These are phyloP conservation scores for Saturnispora saitoi DNA, from an alignment of 805 yeast species.

Conservation along the genomic window DNA sequence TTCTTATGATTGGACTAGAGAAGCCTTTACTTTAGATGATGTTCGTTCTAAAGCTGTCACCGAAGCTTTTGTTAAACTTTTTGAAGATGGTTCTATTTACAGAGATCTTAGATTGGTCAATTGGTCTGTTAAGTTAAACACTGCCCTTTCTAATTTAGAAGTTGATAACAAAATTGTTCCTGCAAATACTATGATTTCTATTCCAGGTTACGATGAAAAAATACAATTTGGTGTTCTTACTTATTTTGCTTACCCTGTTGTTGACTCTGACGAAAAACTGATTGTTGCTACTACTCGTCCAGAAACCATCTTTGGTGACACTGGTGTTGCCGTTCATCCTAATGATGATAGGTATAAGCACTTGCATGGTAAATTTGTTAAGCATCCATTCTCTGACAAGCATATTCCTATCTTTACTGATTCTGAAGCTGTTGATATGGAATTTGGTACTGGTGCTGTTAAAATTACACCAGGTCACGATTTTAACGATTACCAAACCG, in stretches of 20 bases:
- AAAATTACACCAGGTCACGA: conserved; percentile 99
- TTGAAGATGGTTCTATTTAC: conserved; percentile 92
- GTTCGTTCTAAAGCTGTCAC: conserved; percentile 68
- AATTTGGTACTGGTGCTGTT: conserved; percentile 99
- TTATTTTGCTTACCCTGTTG: conserved; percentile 88
- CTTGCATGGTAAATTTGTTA: conserved; percentile 85
- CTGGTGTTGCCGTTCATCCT: conserved; percentile 97
- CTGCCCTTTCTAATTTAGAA: conserved; percentile 93
- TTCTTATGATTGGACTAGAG: conserved; percentile 93
- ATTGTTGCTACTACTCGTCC: conserved; percentile 98
- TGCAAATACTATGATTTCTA: conserved; percentile 70
- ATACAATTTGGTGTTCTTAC: conserved; percentile 96
- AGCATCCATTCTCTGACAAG: conserved; percentile 85
- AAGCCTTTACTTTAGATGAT: conserved; percentile 87
- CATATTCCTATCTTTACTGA: conserved; percentile 84
- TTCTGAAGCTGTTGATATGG: conserved; percentile 95
- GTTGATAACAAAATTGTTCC: conserved; percentile 86
- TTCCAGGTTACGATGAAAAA: conserved; percentile 85
- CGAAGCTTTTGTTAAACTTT: conserved; percentile 85
- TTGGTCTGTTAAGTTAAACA: conserved; percentile 92
- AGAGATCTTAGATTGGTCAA: conserved; percentile 89
- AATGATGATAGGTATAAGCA: conserved; percentile 88
- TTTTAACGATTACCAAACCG: conserved; percentile 91
- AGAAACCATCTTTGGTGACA: conserved; percentile 96
- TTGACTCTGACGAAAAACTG: conserved; percentile 73